Evolutionary conservation across 805 yeast species (phyloP), one percentile per base, ranked within the genome.

Genomic region (Candida manassasensis): DNA sequence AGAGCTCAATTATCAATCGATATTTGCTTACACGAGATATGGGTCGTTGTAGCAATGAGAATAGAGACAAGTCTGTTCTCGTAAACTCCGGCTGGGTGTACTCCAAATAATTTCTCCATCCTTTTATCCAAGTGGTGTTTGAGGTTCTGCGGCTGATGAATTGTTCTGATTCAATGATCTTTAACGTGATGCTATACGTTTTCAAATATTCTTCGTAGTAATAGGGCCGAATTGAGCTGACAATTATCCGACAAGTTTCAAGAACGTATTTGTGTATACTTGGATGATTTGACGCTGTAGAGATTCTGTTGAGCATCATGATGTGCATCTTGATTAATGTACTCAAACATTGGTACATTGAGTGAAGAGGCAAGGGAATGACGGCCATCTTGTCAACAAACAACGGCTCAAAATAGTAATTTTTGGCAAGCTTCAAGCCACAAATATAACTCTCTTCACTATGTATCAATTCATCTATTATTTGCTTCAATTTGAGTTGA

Each of bases 41-140:
- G 3, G 84, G 83, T 51, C 66, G 68, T 44, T 75, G 79, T 19
- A 74, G 52, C 41, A 78, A 59, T 0, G 82, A 76, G 21, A 52
- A 46, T 33, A 79, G 74, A 4, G 82, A 69, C 18, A 76, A 57
- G 49, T 79, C 84, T 47, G 65, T 46, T 2, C 42, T 43, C 24
- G 35, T 57, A 1, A 44, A 45, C 3, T 43, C 44, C 4, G 67
- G 63, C 41, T 73, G 74, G 1, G 71, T 57, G 1, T 69, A 59
- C 42, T 71, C 74, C 6, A 68, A 46, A 36, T 61, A 66, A 7
- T 36, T 48, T 21, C 66, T 55, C 59, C 55, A 54, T 15, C 67
- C 64, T 36, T 47, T 41, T 27, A 48, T 27, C 61, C 62, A 59
- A 21, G 13, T 30, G 9, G 19, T 19, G 13, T 24, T 17, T 7